A percentile compares a stretch with the other conserved stretches of the same genome.
phyloP scores from a whole-genome alignment of 805 yeast genomes.

The Ogataea naganishii region DNA sequence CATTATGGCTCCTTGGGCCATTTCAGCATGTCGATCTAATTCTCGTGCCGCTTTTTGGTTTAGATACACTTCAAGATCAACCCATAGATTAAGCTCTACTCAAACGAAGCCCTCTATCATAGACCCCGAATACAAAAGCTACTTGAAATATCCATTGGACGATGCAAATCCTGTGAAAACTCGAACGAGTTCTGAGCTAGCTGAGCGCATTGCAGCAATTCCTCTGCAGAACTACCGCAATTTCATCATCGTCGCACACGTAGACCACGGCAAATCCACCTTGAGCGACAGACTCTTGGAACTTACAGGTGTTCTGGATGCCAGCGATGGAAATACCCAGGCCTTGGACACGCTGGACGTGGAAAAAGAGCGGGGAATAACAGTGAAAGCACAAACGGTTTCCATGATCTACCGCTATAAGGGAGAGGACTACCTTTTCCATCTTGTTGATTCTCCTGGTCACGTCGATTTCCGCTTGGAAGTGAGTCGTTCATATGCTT shows the following conservation, averaged over 20 bases:
- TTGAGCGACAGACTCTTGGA: conserved; percentile 82
- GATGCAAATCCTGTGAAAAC: conserved; percentile 19
- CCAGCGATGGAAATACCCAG: conserved; percentile 63
- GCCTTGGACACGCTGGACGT: conserved; percentile 89
- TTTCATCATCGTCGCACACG: conserved; percentile 94
- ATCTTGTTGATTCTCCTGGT: conserved; percentile 95
- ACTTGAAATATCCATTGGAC: conserved; percentile 18
- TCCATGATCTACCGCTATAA: conserved; percentile 75
- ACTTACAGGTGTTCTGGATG: conserved; percentile 78
- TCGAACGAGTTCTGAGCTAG: conserved; percentile 11
- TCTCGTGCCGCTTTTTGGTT: not conserved
- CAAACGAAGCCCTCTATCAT: conserved; percentile 1
- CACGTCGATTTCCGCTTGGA: conserved; percentile 95
- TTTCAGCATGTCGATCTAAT: not conserved
- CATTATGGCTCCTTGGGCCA: conserved; percentile 6
- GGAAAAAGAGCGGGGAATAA: conserved; percentile 92
- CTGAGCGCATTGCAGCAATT: conserved; percentile 55
- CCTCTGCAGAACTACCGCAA: conserved; percentile 81
- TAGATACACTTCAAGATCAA: not conserved
- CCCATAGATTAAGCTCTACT: not conserved
- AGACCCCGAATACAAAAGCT: conserved; percentile 17
- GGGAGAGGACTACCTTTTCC: conserved; percentile 70
- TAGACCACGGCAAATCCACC: conserved; percentile 81
- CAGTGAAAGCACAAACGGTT: conserved; percentile 95
- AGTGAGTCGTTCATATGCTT: conserved; percentile 88